Percentiles rank a stretch among this genome's conserved stretches.
phyloP scores from a whole-genome alignment of 176 grass and related monocot genomes.

The Canna indica region DNA sequence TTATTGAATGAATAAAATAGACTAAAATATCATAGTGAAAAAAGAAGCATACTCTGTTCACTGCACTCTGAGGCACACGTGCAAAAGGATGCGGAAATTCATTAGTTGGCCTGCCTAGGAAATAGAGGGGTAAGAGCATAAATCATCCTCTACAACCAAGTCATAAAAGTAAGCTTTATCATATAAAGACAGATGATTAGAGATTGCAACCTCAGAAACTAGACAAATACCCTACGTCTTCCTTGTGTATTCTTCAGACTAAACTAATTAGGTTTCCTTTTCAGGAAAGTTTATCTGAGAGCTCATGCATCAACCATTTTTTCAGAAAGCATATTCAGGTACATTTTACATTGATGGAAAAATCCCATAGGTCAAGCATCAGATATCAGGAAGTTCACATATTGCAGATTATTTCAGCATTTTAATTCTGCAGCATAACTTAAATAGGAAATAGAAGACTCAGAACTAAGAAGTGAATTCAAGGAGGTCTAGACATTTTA shows the following conservation, averaged over 20 bases:
- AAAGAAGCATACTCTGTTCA: constrained; percentile 49
- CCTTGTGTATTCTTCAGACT: neutral
- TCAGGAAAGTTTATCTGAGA: neutral
- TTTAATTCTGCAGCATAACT: neutral
- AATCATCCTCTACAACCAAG: constrained; percentile 15
- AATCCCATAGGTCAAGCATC: neutral
- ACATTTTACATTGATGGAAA: neutral
- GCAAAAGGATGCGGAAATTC: constrained; percentile 98
- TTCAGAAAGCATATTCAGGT: neutral
- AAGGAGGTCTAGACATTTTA: neutral
- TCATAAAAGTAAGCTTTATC: neutral
- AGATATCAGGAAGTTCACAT: neutral
- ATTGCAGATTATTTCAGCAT: neutral
- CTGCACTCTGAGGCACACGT: constrained; percentile 71
- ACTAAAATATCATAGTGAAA: constrained; percentile 5
- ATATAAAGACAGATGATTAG: neutral
- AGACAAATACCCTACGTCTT: neutral
- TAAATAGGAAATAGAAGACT: neutral
- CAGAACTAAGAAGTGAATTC: neutral
- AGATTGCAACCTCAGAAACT: neutral
- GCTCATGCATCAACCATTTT: neutral
- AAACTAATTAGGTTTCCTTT: neutral
- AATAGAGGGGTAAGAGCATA: constrained; percentile 39
- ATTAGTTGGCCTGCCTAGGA: constrained; percentile 97
- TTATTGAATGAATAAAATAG: neutral